phyloP scores from a whole-genome alignment of 1,139 yeast genomes.

The Magnusiomyces suaveolens region DNA sequence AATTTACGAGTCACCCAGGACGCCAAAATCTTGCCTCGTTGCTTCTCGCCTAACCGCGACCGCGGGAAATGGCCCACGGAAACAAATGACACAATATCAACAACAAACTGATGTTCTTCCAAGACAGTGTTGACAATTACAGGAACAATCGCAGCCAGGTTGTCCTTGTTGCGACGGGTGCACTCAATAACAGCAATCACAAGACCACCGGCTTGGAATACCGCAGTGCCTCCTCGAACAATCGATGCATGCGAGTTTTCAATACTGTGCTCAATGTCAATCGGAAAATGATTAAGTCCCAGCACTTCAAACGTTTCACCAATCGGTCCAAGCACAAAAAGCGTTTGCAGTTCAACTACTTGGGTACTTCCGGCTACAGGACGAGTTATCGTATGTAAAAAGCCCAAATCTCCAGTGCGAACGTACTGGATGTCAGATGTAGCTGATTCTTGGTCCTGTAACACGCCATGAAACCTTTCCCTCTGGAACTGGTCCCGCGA shows the following conservation, averaged over 20 bases:
- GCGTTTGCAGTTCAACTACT: conserved; percentile 55
- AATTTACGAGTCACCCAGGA: conserved; percentile 44
- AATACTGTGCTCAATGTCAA: conserved; percentile 70
- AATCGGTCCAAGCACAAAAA: conserved; percentile 77
- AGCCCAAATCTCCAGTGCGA: conserved; percentile 92
- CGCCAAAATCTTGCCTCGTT: conserved; percentile 57
- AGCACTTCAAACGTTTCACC: conserved; percentile 84
- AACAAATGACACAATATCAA: conserved; percentile 78
- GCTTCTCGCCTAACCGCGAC: conserved; percentile 65
- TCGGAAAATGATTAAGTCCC: conserved; percentile 86
- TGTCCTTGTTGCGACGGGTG: conserved; percentile 24
- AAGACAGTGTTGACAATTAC: conserved; percentile 69
- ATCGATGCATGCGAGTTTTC: conserved; percentile 57
- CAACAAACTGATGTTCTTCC: conserved; percentile 73
- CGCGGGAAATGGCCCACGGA: conserved; percentile 55
- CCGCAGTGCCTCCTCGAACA: conserved; percentile 47
- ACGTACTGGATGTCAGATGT: conserved; percentile 55
- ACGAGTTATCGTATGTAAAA: conserved; percentile 61
- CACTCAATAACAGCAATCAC: conserved; percentile 73
- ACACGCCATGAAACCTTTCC: conserved; percentile 47
- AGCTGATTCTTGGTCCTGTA: conserved; percentile 40
- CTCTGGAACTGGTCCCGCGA: conserved; percentile 38
- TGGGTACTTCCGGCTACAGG: conserved; percentile 33
- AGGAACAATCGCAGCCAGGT: conserved; percentile 69
- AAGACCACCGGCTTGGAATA: conserved; percentile 77